Evolutionary conservation across 106 monocot genomes (phyloP).

Genomic region (Alisma plantagoaquatica): DNA sequence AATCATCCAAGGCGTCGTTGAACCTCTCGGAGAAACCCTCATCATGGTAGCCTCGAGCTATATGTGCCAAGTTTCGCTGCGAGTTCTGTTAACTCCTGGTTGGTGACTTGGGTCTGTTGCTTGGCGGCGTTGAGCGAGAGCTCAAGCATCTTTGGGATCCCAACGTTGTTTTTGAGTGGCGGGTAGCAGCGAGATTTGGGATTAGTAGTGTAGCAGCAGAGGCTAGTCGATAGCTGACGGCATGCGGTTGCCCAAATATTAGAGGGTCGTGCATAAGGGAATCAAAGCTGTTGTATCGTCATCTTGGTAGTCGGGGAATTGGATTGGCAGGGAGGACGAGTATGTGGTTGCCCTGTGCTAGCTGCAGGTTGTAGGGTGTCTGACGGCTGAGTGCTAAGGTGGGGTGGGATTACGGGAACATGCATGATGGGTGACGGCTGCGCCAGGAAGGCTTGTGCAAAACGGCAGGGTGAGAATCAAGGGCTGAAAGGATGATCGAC

Average conservation of each 20-base stretch:
- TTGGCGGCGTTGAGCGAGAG: constrained; percentile 1
- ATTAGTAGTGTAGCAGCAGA: too few species aligned
- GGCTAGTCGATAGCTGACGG: too few species aligned
- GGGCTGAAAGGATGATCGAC: too few species aligned
- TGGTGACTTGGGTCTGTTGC: background rate
- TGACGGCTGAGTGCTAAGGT: too few species aligned
- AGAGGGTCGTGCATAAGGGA: constrained; percentile 1
- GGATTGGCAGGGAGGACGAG: background rate
- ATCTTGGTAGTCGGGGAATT: background rate
- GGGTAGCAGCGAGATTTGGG: background rate
- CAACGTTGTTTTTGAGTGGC: background rate
- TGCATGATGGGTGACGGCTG: too few species aligned
- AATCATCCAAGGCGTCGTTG: constrained; percentile 1
- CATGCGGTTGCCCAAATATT: too few species aligned
- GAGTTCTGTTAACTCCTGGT: background rate
- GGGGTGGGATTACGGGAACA: too few species aligned
- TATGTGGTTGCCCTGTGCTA: too few species aligned
- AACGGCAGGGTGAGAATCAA: too few species aligned
- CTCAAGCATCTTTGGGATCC: background rate
- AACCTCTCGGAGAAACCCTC: constrained; percentile 1
- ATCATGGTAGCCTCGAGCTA: background rate
- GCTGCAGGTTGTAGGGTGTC: too few species aligned
- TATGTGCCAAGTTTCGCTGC: background rate
- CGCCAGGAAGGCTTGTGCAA: too few species aligned
- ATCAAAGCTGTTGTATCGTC: background rate